Conservation (phyloP, 2,329 filamentous ascomycete genomes). For the Nigrograna mackinnonii region DNA sequence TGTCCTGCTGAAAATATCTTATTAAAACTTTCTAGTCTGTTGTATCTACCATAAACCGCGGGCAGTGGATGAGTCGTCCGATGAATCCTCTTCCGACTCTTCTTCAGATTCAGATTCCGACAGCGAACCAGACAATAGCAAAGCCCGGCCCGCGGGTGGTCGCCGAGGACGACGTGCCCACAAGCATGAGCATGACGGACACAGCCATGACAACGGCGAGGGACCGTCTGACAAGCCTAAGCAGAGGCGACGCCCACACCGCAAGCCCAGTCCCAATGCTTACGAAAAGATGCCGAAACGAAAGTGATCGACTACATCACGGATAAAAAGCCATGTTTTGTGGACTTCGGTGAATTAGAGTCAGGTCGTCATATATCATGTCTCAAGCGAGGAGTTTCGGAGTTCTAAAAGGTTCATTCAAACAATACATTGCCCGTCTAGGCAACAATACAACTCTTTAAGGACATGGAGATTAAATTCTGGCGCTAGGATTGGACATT, state of each 20-base stretch:
- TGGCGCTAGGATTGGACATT: too few species aligned
- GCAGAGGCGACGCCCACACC: conserved; percentile 42
- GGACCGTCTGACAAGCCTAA: conserved; percentile 35
- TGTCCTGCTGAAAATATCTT: neutral
- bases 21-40: conserved; percentile 68
- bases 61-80: conserved; percentile 70
- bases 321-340: too few species aligned
- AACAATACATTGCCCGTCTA: too few species aligned
- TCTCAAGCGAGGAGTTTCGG: too few species aligned
- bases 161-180: conserved; percentile 27
- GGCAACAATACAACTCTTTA: too few species aligned
- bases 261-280: conserved; percentile 74
- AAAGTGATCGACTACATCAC: too few species aligned
- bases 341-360: too few species aligned
- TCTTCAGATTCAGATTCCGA: conserved; percentile 59
- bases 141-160: conserved; percentile 43
- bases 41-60: conserved; percentile 95
- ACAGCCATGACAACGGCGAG: conserved; percentile 40
- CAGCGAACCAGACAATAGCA: conserved; percentile 57
- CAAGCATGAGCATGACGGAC: conserved; percentile 29
- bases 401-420: too few species aligned
- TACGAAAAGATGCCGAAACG: conserved; percentile 75
- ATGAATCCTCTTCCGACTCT: conserved; percentile 63
- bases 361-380: too few species aligned
- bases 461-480: too few species aligned